phyloP scores from a whole-genome alignment of 179 eudicot species.

The Spinacia oleracea region DNA sequence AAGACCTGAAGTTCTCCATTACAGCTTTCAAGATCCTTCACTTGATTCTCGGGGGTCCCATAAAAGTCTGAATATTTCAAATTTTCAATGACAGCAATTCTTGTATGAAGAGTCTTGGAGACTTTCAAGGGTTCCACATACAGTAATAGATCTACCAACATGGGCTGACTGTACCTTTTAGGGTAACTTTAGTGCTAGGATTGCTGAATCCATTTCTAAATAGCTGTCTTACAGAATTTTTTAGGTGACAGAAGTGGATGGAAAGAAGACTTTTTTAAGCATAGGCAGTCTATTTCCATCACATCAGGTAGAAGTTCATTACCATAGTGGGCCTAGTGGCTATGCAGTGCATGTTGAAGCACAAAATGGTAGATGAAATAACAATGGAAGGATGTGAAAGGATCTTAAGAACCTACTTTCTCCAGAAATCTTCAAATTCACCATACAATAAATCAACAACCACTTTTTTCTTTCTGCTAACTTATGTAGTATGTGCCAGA shows the following conservation, averaged over 20 bases:
- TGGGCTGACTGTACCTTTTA: too few relatives aligned
- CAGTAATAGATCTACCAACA: too few relatives aligned
- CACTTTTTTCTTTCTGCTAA: too few relatives aligned
- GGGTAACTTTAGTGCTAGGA: not conserved
- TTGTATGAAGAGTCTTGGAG: too few relatives aligned
- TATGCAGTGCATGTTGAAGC: not conserved
- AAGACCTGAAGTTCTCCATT: not conserved
- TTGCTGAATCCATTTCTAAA: not conserved
- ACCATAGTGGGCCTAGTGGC: not conserved
- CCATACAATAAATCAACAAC: too few relatives aligned
- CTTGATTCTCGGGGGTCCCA: not conserved
- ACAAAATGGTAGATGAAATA: not conserved
- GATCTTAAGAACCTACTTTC: too few relatives aligned
- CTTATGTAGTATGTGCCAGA: too few relatives aligned
- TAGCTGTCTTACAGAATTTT: too few relatives aligned
- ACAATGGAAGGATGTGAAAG: not conserved
- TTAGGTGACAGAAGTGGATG: not conserved
- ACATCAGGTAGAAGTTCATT: not conserved
- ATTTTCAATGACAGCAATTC: too few relatives aligned
- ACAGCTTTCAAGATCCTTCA: not conserved
- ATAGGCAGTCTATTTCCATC: not conserved
- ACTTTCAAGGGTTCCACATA: too few relatives aligned
- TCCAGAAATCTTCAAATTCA: too few relatives aligned
- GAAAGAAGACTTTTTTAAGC: too few relatives aligned
- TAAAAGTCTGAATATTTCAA: not conserved